Percentiles rank a stretch among this genome's conserved stretches.
phyloP scores from a whole-genome alignment of 768 basidiomycete genomes.

The Cyathus striatus region DNA sequence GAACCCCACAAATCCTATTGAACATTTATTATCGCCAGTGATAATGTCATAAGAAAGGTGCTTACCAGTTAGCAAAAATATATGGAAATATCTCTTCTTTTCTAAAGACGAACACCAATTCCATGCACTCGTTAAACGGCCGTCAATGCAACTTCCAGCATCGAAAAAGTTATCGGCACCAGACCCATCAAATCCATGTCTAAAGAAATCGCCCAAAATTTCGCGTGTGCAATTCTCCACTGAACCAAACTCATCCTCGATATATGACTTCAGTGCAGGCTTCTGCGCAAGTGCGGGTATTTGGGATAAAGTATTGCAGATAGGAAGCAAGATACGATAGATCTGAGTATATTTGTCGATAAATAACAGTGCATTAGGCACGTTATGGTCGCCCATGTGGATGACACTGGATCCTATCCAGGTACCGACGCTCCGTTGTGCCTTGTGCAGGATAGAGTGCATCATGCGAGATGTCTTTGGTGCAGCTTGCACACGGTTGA shows the following conservation, averaged over 20 bases:
- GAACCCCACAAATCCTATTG: conserved; percentile 73
- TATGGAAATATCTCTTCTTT: conserved; percentile 80
- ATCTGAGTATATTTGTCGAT: conserved; percentile 93
- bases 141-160: conserved; percentile 82
- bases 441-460: conserved; percentile 81
- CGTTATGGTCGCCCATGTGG: conserved; percentile 87
- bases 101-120: conserved; percentile 86
- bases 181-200: conserved; percentile 85
- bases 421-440: conserved; percentile 72
- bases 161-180: conserved; percentile 92
- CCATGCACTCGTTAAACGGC: conserved; percentile 85
- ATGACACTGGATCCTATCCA: conserved; percentile 88
- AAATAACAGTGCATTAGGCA: conserved; percentile 82
- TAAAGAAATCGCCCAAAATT: conserved; percentile 80
- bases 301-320: conserved; percentile 76
- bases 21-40: conserved; percentile 2
- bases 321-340: conserved; percentile 83
- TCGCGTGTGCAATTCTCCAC: conserved; percentile 62
- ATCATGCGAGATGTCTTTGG: conserved; percentile 90
- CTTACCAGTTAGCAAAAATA: conserved; percentile 75
- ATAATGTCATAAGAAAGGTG: conserved; percentile 2
- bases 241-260: conserved; percentile 81
- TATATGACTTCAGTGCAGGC: conserved; percentile 68
- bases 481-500: conserved; percentile 82
- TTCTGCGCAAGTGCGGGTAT: conserved; percentile 63